Evolutionary conservation across 2,329 filamentous ascomycete genomes (phyloP).

Genomic region (Phymatotrichopsis omnivora): DNA sequence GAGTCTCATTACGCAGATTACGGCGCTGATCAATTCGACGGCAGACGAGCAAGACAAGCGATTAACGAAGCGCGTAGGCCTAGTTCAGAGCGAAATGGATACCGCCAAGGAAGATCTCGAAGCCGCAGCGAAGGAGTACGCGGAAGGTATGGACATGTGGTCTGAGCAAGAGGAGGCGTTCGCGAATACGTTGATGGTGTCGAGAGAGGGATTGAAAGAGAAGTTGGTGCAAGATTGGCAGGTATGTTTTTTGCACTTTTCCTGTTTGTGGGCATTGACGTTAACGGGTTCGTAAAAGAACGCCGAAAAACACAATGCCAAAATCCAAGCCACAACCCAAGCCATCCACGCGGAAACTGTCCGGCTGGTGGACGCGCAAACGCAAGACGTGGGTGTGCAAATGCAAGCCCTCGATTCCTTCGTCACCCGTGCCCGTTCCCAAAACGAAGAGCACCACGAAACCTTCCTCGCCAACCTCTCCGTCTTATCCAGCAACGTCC

Average conservation of each 20-base stretch:
- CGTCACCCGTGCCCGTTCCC: slow-evolving; percentile 66
- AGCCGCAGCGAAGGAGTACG: slow-evolving; percentile 55
- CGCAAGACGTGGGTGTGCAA: slow-evolving; percentile 74
- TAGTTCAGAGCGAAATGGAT: slow-evolving; percentile 54
- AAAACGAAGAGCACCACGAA: slow-evolving; percentile 69
- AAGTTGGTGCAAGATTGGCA: slow-evolving; percentile 82
- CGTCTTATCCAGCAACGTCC: slow-evolving; percentile 55
- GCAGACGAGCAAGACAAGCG: slow-evolving; percentile 63
- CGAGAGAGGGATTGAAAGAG: slow-evolving; percentile 65
- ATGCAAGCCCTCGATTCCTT: slow-evolving; percentile 87
- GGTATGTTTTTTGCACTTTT: slow-evolving; percentile 42
- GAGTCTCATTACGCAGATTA: slow-evolving; percentile 64
- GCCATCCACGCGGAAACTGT: slow-evolving; percentile 86
- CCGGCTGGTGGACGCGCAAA: slow-evolving; percentile 79
- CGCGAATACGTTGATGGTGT: slow-evolving; percentile 59
- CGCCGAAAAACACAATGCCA: slow-evolving; percentile 69
- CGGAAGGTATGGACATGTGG: slow-evolving; percentile 65
- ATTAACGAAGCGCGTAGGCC: slow-evolving; percentile 52
- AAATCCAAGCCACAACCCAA: slow-evolving; percentile 72
- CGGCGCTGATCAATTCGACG: slow-evolving; percentile 62
- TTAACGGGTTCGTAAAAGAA: slow-evolving; percentile 40
- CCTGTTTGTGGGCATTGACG: too few species aligned
- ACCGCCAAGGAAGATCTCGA: slow-evolving; percentile 56
- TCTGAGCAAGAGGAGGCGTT: slow-evolving; percentile 56
- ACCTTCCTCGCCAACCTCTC: slow-evolving; percentile 50